Base-by-base conservation (phyloP, 441 rosid genomes). In the Populus tomentosa region DNA sequence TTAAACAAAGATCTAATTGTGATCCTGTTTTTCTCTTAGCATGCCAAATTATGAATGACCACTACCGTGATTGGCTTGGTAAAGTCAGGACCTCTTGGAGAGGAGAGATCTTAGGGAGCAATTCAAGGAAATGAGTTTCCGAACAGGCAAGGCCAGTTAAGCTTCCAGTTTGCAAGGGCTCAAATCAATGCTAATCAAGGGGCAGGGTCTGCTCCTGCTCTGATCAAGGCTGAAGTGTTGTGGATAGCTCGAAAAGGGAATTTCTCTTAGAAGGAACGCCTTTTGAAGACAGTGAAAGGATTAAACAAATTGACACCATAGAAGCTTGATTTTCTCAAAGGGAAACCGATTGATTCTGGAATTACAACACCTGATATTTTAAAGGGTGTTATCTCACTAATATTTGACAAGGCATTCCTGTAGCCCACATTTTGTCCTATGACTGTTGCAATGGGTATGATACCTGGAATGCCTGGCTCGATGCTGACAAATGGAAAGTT, bases 21-120 rank as follows among this genome's bases (percentile, higher is more conserved):
- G 26, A 62, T 63, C 53, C 20, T 24, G 14, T 62, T 21, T 16
- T 67, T 3, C 50, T 46, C 59, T 14, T 10, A 20, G 42, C 13
- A 20, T 50, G 53, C 71, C 66, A 30, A 28, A 30, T 14, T 13
- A n/a, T 50, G 33, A 67, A 23, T 32, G 70, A 21, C 16, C 63
- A 93, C 82, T 93, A 82, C 82, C 98, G 98, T 77, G 97, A 95
- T 71, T 94, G 97, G 98, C 95, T 90, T 73, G 86, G 76, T 61
- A 95, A 95, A 97, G 77, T 78, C 92, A 62, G 35, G 35, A 33
- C 35, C 88, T 11, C 53, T 91, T 65, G 92, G 92, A 73, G 97
- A 92, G 83, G 97, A 94, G 75, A 80, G 89, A 80, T 88, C 96
- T 40, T 84, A 88, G 88, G 92, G 91, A 59, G 79, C 87, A 56